Base-by-base conservation (phyloP, 2,329 filamentous ascomycete species). In the Arachnopeziza araneosa region DNA sequence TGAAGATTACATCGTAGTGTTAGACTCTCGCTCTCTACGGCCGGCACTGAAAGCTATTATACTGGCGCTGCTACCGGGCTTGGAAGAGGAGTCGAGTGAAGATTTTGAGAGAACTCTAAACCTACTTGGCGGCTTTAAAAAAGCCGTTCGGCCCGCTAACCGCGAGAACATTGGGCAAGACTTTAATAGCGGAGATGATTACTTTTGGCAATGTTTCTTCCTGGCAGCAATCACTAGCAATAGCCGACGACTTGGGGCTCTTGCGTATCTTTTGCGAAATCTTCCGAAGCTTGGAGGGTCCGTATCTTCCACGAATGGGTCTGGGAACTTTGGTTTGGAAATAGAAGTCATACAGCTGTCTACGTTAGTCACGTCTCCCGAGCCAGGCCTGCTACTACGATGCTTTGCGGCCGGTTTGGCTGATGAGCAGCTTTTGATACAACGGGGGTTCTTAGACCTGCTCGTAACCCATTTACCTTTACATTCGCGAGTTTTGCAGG, bases 171-270 rank as follows among this genome's bases (percentile, higher is more conserved):
- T 79, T 64, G 83, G 75, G 32, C 74, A 73, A 58, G 80, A 75
- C 48, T 84, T 83, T 73, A 83, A 78, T 52, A 81, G 81, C 9
- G 86, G 86, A 10, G 90, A 93, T 66, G 90, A 90, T 65, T 97
- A 95, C 74, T 99, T 98, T 73, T 99, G 95, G 95, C 95, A 99
- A 76, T 97, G 92, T 73, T 89, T 99, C 71, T 98, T 99, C 70
- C 78, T 99, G 21, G 91, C 93, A 10, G 89, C 91, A 21, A 95
- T 99, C 62, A 97, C 95, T 0, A 93, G 93, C 69, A 84, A 91
- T 50, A 92, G 87, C 62, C 83, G 93, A 62, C 86, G 95, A 58
- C 86, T 90, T 64, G 95, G 95, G 24, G 92, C 92, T 49, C 79
- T 99, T 60, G 92, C 93, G 32, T 99, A 96, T 73, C 79, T 99